Evolutionary conservation across 2,329 filamentous ascomycete species (phyloP).

Genomic region (Fulvia fulva): DNA sequence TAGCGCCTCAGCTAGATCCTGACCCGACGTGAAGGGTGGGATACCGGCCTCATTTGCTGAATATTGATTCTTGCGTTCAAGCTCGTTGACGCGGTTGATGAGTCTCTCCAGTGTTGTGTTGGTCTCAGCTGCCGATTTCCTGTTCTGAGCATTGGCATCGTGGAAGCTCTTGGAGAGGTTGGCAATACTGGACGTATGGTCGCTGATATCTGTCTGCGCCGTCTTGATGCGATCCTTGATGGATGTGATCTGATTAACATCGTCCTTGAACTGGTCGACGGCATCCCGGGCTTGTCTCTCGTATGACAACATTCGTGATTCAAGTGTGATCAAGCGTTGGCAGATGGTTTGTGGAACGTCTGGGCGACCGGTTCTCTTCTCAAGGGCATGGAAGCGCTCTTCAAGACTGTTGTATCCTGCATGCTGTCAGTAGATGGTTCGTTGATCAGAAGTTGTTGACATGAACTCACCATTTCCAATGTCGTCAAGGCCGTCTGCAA

Average conservation of each 20-base stretch:
- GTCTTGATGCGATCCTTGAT: not conserved
- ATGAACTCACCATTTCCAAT: not conserved
- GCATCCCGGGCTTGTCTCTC: not conserved
- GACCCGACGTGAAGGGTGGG: not conserved
- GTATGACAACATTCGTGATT: not conserved
- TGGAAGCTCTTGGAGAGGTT: not conserved
- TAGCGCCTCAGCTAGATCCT: not conserved
- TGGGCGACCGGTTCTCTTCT: not conserved
- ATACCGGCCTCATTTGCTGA: not conserved
- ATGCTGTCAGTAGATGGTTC: not conserved
- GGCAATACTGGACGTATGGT: not conserved
- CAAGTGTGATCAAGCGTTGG: not conserved
- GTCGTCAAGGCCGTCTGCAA: not conserved
- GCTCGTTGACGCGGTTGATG: not conserved
- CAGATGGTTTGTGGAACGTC: not conserved
- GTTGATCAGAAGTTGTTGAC: not conserved
- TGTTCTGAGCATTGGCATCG: not conserved
- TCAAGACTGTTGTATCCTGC: slow-evolving; percentile 6
- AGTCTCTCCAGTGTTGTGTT: not conserved
- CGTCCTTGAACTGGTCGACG: not conserved
- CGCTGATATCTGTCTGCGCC: not conserved
- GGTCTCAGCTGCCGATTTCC: not conserved
- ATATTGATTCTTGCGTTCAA: not conserved
- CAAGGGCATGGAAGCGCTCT: not conserved
- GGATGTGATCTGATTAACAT: not conserved